These are phyloP conservation scores for Dryadomyces quercus-mongolicae DNA, from an alignment of 2,329 filamentous ascomycete species.

Conservation along the genomic window DNA sequence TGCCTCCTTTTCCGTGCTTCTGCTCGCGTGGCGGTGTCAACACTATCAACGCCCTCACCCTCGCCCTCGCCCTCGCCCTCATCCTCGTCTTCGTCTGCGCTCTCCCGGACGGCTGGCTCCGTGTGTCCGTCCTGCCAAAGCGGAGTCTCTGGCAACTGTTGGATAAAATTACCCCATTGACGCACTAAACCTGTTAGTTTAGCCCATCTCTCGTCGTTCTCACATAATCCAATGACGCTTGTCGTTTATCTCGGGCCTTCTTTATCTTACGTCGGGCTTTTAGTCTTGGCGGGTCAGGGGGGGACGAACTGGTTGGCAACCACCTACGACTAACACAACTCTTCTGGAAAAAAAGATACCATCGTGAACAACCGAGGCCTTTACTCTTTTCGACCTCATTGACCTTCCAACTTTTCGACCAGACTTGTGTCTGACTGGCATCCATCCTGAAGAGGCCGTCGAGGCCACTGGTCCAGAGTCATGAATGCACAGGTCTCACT, in stretches of 20 bases:
- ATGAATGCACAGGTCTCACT: conserved; percentile 49
- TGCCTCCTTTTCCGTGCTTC: background rate
- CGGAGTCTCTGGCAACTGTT: background rate
- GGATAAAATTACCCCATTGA: background rate
- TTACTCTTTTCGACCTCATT: background rate
- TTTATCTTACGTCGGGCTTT: conserved; percentile 4
- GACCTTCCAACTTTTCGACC: background rate
- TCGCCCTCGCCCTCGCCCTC: background rate
- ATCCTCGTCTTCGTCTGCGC: background rate
- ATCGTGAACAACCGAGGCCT: background rate
- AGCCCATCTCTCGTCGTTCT: background rate
- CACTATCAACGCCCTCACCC: no score
- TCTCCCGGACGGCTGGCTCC: background rate
- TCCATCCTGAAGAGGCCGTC: background rate
- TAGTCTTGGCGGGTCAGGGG: conserved; percentile 1
- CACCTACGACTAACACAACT: no score
- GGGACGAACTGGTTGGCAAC: background rate
- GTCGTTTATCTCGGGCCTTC: background rate
- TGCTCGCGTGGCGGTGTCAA: background rate
- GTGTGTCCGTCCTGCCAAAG: background rate
- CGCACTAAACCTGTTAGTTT: conserved; percentile 2
- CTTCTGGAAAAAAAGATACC: background rate
- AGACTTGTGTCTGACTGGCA: background rate
- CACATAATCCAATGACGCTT: background rate
- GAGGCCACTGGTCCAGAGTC: conserved; percentile 11